phyloP scores from a whole-genome alignment of 306 rosid genomes.

The Cucurbita moschata region DNA sequence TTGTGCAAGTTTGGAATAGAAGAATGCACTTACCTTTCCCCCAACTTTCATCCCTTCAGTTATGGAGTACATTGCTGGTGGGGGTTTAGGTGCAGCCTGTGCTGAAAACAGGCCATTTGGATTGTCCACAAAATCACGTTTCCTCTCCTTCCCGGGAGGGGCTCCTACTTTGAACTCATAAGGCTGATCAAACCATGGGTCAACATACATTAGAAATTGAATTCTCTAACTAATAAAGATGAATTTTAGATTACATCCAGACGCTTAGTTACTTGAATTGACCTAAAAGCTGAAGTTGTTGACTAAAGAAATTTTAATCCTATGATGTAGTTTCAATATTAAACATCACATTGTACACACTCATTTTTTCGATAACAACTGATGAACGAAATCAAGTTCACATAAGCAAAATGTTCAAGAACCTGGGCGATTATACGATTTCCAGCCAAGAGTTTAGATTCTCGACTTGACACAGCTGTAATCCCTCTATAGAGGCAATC shows the following conservation, averaged over 20 bases:
- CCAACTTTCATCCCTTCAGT: slow-evolving; percentile 88
- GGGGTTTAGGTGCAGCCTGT: slow-evolving; percentile 96
- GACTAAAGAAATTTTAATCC: not conserved
- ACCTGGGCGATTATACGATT: slow-evolving; percentile 84
- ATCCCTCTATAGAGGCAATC: slow-evolving; percentile 77
- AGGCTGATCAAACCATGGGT: slow-evolving; percentile 37
- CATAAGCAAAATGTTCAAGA: slow-evolving; percentile 5
- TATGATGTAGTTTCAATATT: not conserved
- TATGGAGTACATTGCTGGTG: slow-evolving; percentile 57
- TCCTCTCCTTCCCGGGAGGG: slow-evolving; percentile 85
- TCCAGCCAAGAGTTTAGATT: slow-evolving; percentile 84
- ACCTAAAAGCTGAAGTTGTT: not conserved
- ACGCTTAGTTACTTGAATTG: not conserved
- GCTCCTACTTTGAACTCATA: slow-evolving; percentile 83
- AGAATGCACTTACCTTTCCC: slow-evolving; percentile 46
- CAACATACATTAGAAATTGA: not conserved
- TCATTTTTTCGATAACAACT: not conserved
- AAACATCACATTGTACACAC: not conserved
- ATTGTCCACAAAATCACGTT: slow-evolving; percentile 76
- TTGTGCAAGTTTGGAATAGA: not conserved
- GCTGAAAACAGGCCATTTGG: slow-evolving; percentile 92
- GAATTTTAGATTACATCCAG: not conserved
- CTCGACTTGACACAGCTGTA: slow-evolving; percentile 78
- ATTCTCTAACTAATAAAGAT: not conserved
- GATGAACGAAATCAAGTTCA: not conserved